phyloP scores from a whole-genome alignment of 768 basidiomycete species.

The Tricholoma matsutake region DNA sequence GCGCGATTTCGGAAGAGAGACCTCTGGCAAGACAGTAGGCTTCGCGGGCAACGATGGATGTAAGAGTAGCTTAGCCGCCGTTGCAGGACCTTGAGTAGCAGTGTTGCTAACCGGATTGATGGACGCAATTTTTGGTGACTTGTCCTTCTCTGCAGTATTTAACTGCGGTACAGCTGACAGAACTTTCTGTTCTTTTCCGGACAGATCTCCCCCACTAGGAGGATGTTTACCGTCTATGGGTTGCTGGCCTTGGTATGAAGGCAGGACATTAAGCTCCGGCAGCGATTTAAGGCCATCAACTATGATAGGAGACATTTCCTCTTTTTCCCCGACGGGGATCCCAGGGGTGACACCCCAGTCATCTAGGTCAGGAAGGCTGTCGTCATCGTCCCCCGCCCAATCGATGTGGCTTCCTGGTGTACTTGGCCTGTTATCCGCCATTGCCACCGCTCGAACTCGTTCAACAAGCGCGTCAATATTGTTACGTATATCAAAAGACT shows the following conservation, averaged over 20 bases:
- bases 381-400: conserved; percentile 88
- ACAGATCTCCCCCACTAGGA: neutral
- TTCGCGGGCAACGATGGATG: conserved; percentile 18
- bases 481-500: conserved; percentile 47
- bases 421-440: conserved; percentile 61
- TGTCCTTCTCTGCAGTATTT: neutral
- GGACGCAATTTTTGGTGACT: conserved; percentile 1
- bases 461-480: conserved; percentile 79
- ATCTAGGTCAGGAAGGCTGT: conserved; percentile 76
- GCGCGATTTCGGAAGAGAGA: conserved; percentile 2
- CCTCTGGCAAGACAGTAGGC: conserved; percentile 7
- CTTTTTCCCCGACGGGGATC: conserved; percentile 24
- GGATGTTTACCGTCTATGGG: neutral
- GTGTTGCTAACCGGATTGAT: conserved; percentile 7
- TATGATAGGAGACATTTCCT: conserved; percentile 65
- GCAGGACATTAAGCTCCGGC: conserved; percentile 38
- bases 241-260: neutral
- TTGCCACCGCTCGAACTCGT: conserved; percentile 69
- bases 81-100: neutral
- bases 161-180: neutral
- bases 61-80: conserved; percentile 12
- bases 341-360: conserved; percentile 75
- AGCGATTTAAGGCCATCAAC: conserved; percentile 61
- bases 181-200: neutral
- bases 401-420: conserved; percentile 82